Evolutionary conservation across 805 yeast genomes (phyloP), one percentile per base, ranked within the genome.

Genomic region (Candida xiaguanensis): DNA sequence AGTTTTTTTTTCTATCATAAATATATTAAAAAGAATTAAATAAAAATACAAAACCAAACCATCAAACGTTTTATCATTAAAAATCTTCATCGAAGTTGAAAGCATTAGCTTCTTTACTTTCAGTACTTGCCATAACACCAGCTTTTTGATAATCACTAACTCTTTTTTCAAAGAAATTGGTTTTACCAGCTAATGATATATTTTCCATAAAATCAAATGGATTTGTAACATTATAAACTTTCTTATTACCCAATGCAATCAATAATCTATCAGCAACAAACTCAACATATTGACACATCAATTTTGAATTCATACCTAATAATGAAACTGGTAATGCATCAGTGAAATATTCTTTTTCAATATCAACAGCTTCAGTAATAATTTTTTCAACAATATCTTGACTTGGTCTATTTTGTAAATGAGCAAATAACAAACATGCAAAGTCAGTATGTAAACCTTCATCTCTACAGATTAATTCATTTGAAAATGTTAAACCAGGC

Each of bases 201-300:
- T 93, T 91, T 75, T 91, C 99, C 99, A 91, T 91, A 63, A 91
- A 91, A 67, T 91, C 99, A 63, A 91, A 91, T 65, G 99, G 99
- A 65, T 91, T 91, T 48, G 86, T 73, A 44, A 76, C 91, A 55
- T 88, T 86, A 80, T 78, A 91, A 50, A 76, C 75, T 74, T 90
- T 90, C 70, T 83, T 74, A 76, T 88, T 87, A 51, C 99, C 99
- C 50, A 91, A 77, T 4, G 98, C 80, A 41, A 90, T 80, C 46
- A 91, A 77, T 59, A 91, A 76, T 73, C 99, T 85, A 71, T 91
- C 99, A 53, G 99, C 99, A 51, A 83, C 90, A 61, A 91, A 91
- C 72, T 93, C 96, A 56, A 91, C 96, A 72, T 91, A 91, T 74
- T 93, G 98, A 68, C 93, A 85, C 99, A 91, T 91, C 60, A 91